These are phyloP conservation scores for Fusarium tuaranense DNA, from an alignment of 2,329 filamentous ascomycete genomes.

Conservation along the genomic window DNA sequence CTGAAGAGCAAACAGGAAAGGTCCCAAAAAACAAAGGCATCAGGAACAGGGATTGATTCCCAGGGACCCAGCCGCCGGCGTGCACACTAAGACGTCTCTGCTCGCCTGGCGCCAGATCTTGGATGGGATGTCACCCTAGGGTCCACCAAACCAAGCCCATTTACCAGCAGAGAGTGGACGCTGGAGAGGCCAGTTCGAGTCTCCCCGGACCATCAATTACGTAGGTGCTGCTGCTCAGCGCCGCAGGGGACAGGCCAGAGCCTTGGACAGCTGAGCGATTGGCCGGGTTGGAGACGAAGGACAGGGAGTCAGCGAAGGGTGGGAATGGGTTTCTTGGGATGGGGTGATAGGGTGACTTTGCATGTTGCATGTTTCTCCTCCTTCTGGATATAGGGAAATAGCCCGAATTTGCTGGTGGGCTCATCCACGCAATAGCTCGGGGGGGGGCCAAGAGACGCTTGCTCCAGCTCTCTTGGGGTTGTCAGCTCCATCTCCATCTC, in stretches of 20 bases:
- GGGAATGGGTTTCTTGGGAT: conserved; percentile 12
- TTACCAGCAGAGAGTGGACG: conserved; percentile 9
- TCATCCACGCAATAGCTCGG: conserved; percentile 16
- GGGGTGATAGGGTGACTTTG: conserved; percentile 29
- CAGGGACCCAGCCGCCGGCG: conserved; percentile 15
- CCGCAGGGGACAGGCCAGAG: conserved; percentile 33
- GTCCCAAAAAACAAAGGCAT: conserved; percentile 3
- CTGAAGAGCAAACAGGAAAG: conserved; percentile 7
- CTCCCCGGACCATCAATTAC: conserved; percentile 40
- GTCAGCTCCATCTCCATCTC: neutral
- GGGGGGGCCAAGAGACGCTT: neutral
- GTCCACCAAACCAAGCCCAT: conserved; percentile 12
- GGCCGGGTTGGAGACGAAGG: neutral
- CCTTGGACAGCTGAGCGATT: conserved; percentile 23
- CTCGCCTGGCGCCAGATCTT: conserved; percentile 31
- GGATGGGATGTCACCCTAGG: conserved; percentile 28
- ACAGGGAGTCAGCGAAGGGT: conserved; percentile 4
- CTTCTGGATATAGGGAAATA: conserved; percentile 8
- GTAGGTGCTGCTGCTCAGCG: conserved; percentile 41
- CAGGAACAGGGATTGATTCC: conserved; percentile 27
- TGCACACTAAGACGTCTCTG: conserved; percentile 17
- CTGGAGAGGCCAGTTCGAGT: conserved; percentile 1
- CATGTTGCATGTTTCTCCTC: conserved; percentile 8
- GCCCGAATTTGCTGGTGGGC: conserved; percentile 14
- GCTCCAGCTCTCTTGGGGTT: neutral